Percentiles rank a stretch among this genome's conserved stretches.
phyloP scores from a whole-genome alignment of 148 eudicot species.

The Vaccinium vitisidaea region DNA sequence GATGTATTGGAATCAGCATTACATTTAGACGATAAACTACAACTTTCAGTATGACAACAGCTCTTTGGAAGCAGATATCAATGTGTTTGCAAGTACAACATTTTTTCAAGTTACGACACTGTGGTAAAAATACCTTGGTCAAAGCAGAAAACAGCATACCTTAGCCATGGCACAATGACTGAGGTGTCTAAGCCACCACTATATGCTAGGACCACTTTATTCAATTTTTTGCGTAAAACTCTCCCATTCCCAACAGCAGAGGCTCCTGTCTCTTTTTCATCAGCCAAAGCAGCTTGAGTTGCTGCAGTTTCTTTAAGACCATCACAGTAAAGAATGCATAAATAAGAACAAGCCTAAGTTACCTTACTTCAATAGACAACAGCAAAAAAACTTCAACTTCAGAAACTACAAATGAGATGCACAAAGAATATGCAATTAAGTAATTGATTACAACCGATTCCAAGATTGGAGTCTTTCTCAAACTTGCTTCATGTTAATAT shows the following conservation, averaged over 20 bases:
- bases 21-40: background rate
- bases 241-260: conserved; percentile 33
- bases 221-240: conserved; percentile 67
- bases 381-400: background rate
- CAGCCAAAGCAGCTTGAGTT: conserved; percentile 51
- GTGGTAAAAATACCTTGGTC: background rate
- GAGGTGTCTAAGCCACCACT: conserved; percentile 99
- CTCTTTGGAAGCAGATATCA: background rate
- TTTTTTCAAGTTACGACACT: background rate
- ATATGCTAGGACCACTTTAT: conserved; percentile 94
- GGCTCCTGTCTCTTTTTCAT: conserved; percentile 49
- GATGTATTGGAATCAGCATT: background rate
- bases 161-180: conserved; percentile 97
- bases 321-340: background rate
- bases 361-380: background rate
- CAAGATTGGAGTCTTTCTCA: background rate
- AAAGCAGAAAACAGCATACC: conserved; percentile 36
- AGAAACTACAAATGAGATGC: background rate
- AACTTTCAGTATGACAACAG: background rate
- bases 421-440: background rate
- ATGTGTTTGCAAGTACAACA: background rate
- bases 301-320: conserved; percentile 31
- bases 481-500: background rate
- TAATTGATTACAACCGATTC: background rate
- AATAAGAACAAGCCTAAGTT: background rate